Conservation (phyloP, 2,329 filamentous ascomycete genomes). For the Curvularia sp. region DNA sequence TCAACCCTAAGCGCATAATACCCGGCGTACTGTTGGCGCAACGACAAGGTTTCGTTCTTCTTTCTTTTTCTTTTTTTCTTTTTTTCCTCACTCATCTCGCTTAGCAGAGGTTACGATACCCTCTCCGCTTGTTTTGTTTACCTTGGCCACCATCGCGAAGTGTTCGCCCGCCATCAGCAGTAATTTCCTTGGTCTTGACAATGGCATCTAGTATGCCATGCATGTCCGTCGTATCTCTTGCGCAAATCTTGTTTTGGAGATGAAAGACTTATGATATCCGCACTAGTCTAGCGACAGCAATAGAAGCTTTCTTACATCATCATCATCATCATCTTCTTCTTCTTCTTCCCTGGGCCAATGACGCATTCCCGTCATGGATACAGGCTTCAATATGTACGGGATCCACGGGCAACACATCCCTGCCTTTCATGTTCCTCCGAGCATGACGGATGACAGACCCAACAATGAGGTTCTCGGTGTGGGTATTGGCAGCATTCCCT, state of each 20-base stretch:
- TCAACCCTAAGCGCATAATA: constrained; percentile 18
- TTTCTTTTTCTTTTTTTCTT: background rate
- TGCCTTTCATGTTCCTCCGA: background rate
- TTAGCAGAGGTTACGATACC: constrained; percentile 22
- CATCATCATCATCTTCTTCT: background rate
- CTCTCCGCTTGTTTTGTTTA: constrained; percentile 2
- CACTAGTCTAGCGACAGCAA: background rate
- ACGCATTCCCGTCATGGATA: background rate
- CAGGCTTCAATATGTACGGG: background rate
- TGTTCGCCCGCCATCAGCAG: constrained; percentile 21
- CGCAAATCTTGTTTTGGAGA: background rate
- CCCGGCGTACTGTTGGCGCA: constrained; percentile 21
- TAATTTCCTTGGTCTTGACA: constrained; percentile 25
- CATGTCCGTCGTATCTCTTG: background rate
- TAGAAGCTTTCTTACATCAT: background rate
- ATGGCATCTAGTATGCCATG: constrained; percentile 27
- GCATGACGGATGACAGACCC: background rate
- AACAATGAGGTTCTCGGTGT: background rate
- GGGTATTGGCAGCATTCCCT: background rate
- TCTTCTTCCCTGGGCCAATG: background rate
- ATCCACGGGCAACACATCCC: background rate
- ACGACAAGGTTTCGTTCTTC: constrained; percentile 2
- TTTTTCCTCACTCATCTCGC: background rate
- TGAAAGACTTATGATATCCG: constrained; percentile 7
- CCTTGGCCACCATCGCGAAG: constrained; percentile 17